Base-by-base conservation (phyloP, 83 land plant genomes). In the Picea mariana region DNA sequence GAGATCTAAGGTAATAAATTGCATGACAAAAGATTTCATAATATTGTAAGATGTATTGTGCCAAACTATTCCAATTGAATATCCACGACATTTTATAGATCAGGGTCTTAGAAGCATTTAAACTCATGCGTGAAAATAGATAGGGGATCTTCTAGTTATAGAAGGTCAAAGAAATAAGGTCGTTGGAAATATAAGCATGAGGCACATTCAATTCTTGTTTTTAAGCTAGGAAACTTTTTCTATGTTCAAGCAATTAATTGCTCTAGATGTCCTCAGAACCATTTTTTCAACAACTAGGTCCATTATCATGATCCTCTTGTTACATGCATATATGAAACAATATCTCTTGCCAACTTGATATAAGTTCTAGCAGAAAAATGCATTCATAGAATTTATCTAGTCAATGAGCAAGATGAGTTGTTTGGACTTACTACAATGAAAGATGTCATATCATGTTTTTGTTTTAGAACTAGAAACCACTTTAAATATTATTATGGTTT, bases 111-210 rank as follows among this genome's bases (percentile, higher is more conserved):
- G 96, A 95, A 85, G 97, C 99, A 23, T 96, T 94, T 82, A 88
- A 89, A 76, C 81, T 81, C 62, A 96, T 94, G 99, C 86, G 81
- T 76, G 94, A 96, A 44, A 90, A 60, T 38, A 86, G 31, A 85
- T 96, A 47, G 94, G 95, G 17, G 99, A 97, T 3, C 87, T 96
- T 79, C 96, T 96, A 27, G 94, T 96, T 64, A 84, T 96, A 6
- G 93, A 91, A 79, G 94, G 92, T 44, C 60, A 82, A 18, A 85
- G 72, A 7, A 84, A 83, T 42, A 90, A 91, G 78, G 86, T 96
- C 21, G 84, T 94, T 64, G 96, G 99, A 27, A 94, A 88, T 84
- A 77, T 96, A 77, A 96, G 97, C 87, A 90, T 93, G 60, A 90
- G 92, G 67, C 94, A 92, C 82, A 91, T 96, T 67, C 89, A 91